A percentile compares a stretch with the other conserved stretches of the same genome.
These are phyloP conservation scores for Trichoderma asperelloides DNA, from an alignment of 495 filamentous ascomycete species.

Conservation along the genomic window DNA sequence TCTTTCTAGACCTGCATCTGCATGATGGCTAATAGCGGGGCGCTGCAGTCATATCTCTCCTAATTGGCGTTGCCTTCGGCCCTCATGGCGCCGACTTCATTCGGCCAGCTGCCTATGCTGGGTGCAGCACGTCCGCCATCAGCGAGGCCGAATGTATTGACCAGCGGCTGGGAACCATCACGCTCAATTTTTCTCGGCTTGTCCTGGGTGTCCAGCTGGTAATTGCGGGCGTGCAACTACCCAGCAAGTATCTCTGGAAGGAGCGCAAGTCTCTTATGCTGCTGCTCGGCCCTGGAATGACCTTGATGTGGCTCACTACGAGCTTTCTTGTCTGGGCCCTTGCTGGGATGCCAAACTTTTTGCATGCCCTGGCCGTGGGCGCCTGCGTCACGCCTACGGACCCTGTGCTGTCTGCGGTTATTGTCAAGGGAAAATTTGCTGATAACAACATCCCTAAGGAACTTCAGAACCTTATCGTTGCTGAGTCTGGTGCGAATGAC, in stretches of 20 bases:
- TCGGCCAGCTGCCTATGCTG: slow-evolving; percentile 65
- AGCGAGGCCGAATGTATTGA: slow-evolving; percentile 32
- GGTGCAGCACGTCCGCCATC: background rate
- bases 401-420: slow-evolving; percentile 79
- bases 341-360: slow-evolving; percentile 61
- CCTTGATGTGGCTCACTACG: slow-evolving; percentile 79
- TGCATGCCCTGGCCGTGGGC: slow-evolving; percentile 70
- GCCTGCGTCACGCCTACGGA: slow-evolving; percentile 89
- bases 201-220: slow-evolving; percentile 89
- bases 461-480: slow-evolving; percentile 78
- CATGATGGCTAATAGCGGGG: slow-evolving; percentile 5
- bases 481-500: slow-evolving; percentile 87
- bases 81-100: slow-evolving; percentile 72
- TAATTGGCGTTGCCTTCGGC: slow-evolving; percentile 70
- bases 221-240: slow-evolving; percentile 83
- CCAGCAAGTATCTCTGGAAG: slow-evolving; percentile 67
- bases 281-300: slow-evolving; percentile 81
- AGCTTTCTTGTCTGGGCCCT: slow-evolving; percentile 71
- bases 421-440: slow-evolving; percentile 90
- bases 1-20: background rate
- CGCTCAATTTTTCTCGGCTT: slow-evolving; percentile 75
- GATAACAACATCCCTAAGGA: slow-evolving; percentile 79
- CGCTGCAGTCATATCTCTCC: slow-evolving; percentile 64
- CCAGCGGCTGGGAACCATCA: slow-evolving; percentile 33
- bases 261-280: slow-evolving; percentile 74